These are phyloP conservation scores for Scytalidium lignicola DNA, from an alignment of 2,329 filamentous ascomycete genomes.

Conservation along the genomic window DNA sequence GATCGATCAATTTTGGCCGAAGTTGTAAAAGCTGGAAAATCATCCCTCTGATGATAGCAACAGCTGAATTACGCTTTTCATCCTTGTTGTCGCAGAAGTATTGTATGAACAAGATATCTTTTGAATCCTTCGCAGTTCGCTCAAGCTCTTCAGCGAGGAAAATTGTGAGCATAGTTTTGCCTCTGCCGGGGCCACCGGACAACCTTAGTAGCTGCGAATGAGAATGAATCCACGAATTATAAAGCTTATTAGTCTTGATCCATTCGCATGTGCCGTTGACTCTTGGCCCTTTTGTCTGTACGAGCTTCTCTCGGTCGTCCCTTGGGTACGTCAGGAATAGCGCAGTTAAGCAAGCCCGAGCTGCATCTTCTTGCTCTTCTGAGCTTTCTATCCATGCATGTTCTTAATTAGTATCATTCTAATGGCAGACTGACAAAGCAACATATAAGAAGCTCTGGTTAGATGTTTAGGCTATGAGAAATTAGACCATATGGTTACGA, in stretches of 20 bases:
- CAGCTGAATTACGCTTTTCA: constrained; percentile 31
- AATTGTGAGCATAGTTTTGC: constrained; percentile 32
- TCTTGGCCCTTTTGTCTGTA: constrained; percentile 13
- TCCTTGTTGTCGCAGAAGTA: constrained; percentile 42
- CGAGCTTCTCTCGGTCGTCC: no score
- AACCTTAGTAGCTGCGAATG: constrained; percentile 28
- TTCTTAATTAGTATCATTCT: no score
- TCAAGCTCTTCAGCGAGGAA: constrained; percentile 12
- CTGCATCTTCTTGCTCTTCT: no score
- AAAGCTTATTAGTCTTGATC: constrained; percentile 10
- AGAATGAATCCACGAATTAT: constrained; percentile 19
- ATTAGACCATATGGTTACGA: no score
- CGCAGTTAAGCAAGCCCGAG: no score
- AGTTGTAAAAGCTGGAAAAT: constrained; percentile 32
- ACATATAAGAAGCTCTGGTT: no score
- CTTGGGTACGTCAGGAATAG: no score
- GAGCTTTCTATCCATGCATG: no score
- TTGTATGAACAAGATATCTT: constrained; percentile 7
- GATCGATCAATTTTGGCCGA: constrained; percentile 7
- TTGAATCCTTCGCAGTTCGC: constrained; percentile 4
- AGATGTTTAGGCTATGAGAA: no score
- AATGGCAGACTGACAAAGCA: no score
- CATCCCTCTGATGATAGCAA: constrained; percentile 37
- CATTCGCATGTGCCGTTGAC: constrained; percentile 21
- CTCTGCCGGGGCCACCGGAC: constrained; percentile 31